Evolutionary conservation across 805 yeast genomes (phyloP).

Genomic region (Pichia nanzhaoensis): DNA sequence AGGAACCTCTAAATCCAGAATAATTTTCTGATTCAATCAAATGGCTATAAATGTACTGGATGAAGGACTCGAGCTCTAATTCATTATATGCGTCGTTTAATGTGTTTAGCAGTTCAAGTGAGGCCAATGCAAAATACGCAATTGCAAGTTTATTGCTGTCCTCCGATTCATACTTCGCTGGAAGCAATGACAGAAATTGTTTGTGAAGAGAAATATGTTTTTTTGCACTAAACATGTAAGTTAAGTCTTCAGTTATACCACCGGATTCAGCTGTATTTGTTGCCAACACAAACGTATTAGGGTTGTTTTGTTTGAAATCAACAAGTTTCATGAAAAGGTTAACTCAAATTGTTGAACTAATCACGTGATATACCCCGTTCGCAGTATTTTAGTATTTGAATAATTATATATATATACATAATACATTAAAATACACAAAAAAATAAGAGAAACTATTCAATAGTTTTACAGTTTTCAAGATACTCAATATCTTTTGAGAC

Average conservation of each 20-base stretch:
- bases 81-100: conserved; percentile 23
- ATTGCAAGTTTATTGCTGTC: conserved; percentile 67
- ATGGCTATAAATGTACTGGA: conserved; percentile 43
- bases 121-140: conserved; percentile 63
- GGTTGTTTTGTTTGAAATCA: too few relatives aligned
- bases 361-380: too few relatives aligned
- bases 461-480: neutral
- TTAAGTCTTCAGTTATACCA: too few relatives aligned
- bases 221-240: conserved; percentile 12
- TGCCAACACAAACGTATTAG: too few relatives aligned
- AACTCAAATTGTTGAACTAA: neutral
- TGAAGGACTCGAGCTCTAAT: conserved; percentile 27
- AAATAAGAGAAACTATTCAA: neutral
- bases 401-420: too few relatives aligned
- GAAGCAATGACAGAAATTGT: conserved; percentile 27
- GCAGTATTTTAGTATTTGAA: too few relatives aligned
- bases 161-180: conserved; percentile 50
- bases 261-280: too few relatives aligned
- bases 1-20: conserved; percentile 54
- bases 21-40: conserved; percentile 30
- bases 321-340: too few relatives aligned
- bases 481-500: neutral
- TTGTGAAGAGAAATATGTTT: conserved; percentile 28
- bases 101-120: conserved; percentile 41
- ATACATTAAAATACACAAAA: neutral